These are phyloP conservation scores for Mycena chlorophos DNA, from an alignment of 768 basidiomycete species.

Conservation along the genomic window DNA sequence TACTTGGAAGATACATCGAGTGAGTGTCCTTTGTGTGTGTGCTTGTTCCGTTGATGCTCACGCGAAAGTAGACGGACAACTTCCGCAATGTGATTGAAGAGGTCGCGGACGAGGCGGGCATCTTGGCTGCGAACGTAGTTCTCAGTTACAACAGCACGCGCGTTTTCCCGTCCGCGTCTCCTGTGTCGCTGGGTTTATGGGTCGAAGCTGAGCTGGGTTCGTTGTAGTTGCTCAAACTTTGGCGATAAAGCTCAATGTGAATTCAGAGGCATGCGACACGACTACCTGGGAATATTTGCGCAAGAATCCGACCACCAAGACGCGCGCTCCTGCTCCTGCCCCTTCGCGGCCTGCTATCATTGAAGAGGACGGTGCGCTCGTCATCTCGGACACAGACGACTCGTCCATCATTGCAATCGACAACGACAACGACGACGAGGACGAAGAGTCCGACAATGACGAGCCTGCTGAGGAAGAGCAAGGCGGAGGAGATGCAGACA, in stretches of 20 bases:
- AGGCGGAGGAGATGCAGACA: conserved; percentile 40
- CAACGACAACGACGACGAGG: conserved; percentile 29
- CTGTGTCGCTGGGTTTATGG: conserved; percentile 66
- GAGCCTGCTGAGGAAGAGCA: conserved; percentile 27
- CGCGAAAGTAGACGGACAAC: conserved; percentile 52
- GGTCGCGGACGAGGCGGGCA: conserved; percentile 58
- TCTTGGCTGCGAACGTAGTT: conserved; percentile 54
- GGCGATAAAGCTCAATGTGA: too few species aligned
- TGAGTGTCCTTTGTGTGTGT: background rate
- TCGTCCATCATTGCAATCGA: conserved; percentile 9
- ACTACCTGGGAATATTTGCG: conserved; percentile 65
- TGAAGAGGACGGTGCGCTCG: conserved; percentile 1
- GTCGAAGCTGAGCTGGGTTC: conserved; percentile 57
- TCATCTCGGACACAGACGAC: conserved; percentile 18
- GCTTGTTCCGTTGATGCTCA: background rate
- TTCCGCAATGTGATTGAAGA: conserved; percentile 67
- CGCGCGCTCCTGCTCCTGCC: conserved; percentile 2
- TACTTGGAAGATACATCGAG: background rate
- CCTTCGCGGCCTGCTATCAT: conserved; percentile 4
- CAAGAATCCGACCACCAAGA: conserved; percentile 23
- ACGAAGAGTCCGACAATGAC: conserved; percentile 18
- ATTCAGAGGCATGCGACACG: conserved; percentile 65
- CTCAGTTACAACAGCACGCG: conserved; percentile 62
- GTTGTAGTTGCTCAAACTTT: background rate
- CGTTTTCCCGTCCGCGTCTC: conserved; percentile 70